A percentile compares a stretch with the other conserved stretches of the same genome.
Evolutionary conservation across 495 filamentous ascomycete genomes (phyloP).

Genomic region (Penicillium salamii): DNA sequence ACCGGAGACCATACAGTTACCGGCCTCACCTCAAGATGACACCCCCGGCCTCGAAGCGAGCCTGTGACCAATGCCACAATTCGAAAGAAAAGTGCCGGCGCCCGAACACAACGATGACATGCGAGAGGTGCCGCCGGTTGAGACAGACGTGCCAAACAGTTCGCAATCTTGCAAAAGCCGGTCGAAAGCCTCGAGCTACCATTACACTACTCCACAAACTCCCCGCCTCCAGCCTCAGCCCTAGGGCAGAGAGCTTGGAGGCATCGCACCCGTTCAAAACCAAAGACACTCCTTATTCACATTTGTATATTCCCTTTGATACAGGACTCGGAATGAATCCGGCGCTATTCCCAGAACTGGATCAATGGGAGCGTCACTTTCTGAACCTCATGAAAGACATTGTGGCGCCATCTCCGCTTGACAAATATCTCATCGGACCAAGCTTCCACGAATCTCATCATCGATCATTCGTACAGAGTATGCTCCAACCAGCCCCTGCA

Average conservation of each 20-base stretch:
- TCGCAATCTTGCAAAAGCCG: slow-evolving; percentile 4
- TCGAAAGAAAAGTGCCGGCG: neutral
- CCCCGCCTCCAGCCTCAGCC: neutral
- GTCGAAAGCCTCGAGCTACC: slow-evolving; percentile 9
- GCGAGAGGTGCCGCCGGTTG: slow-evolving; percentile 15
- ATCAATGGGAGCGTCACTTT: slow-evolving; percentile 17
- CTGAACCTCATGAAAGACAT: slow-evolving; percentile 20
- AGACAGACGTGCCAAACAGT: slow-evolving; percentile 7
- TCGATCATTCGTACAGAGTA: slow-evolving; percentile 10
- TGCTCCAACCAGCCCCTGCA: slow-evolving; percentile 6
- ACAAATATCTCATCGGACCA: slow-evolving; percentile 16
- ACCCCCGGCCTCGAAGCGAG: neutral
- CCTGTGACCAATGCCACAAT: neutral
- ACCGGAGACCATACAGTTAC: too few relatives aligned
- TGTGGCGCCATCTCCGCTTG: slow-evolving; percentile 9
- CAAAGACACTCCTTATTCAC: too few relatives aligned
- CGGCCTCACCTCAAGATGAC: neutral
- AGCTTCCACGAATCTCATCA: slow-evolving; percentile 17
- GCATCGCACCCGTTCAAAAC: too few relatives aligned
- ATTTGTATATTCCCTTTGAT: neutral
- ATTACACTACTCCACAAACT: slow-evolving; percentile 11
- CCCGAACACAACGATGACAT: neutral
- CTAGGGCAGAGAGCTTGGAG: too few relatives aligned
- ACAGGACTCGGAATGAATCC: slow-evolving; percentile 9
- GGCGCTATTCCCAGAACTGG: slow-evolving; percentile 8